Evolutionary conservation across 768 basidiomycete species (phyloP), one percentile per base, ranked within the genome.

Genomic region (Boletus tylopilopsis): DNA sequence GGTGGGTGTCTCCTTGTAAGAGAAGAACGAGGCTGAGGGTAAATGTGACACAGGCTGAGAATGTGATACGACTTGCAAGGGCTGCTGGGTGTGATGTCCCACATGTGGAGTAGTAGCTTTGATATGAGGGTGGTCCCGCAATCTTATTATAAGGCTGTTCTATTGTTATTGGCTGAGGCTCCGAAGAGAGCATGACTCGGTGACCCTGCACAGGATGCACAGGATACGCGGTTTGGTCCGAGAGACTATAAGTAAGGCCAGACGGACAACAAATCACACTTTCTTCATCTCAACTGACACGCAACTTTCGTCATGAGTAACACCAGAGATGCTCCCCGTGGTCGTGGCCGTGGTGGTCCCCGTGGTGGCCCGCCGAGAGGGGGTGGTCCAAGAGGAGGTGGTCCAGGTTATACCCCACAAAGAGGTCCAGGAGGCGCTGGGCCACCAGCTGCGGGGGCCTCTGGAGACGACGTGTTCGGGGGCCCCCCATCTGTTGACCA

Each of bases 81-180:
- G 73, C 74, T 33, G 84, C 84, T 15, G 77, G 78, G 0, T 64
- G 85, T 36, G 61, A 72, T 24, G 78, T 85, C 48, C 82, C 82
- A 13, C 52, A 63, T 42, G 59, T 77, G 19, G 60, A 64, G 23
- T 69, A 48, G 29, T 27, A 2, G 27, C n/a, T n/a, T 27, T 27
- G 27, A 27, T 27, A 27, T 33, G 13, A 33, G 13, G 32, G 32
- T 33, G 32, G n/a, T n/a, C n/a, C n/a, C n/a, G n/a, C n/a, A n/a
- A n/a, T n/a, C n/a, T n/a, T n/a, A n/a, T n/a, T n/a, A n/a, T n/a
- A n/a, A n/a, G n/a, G n/a, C n/a, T n/a, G n/a, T n/a, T n/a, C n/a
- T n/a, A n/a, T n/a, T n/a, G n/a, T 33, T 15, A 33, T 33, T 33
- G 32, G 15, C 32, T 27, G 27, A 27, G 27, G n/a, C n/a, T n/a